Evolutionary conservation across 2,329 filamentous ascomycete species (phyloP), one percentile per base, ranked within the genome.

Genomic region (Claviceps humidiphila): DNA sequence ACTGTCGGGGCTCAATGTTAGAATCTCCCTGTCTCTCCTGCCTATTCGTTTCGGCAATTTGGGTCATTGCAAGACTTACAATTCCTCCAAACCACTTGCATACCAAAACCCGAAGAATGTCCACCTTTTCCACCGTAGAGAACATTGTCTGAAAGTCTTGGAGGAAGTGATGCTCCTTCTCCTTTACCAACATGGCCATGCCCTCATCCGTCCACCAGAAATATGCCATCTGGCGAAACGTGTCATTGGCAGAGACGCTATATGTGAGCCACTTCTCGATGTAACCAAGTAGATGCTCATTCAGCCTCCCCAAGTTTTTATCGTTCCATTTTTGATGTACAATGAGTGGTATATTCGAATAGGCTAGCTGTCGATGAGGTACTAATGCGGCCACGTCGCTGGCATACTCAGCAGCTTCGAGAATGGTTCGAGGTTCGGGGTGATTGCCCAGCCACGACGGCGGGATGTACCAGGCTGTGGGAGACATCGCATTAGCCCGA

Each of bases 271-370:
- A 61, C 46, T 53, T 53, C 51, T 61, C 58, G 22, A 61, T 51
- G 46, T 56, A 61, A 11, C 51, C 50, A 4, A 61, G 49, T 5
- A 60, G 40, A 8, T 56, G 46, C 24, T 52, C 41, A 22, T 59
- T 59, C 58, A 59, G 54, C 16, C 50, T 44, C 24, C 53, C 47
- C 37, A 58, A 24, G 5, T 54, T 49, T 44, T 58, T 53, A 1
- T 57, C 51, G 17, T 55, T 56, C 40, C 54, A 58, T 9, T 58
- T 61, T 37, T 61, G 59, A 46, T 61, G 59, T 17, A 60, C 54
- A 20, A 61, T 50, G 7, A 60, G 50, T 5, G 59, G 59, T n/a
- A 61, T 60, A n/a, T 57, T 59, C 46, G 59, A 60, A 49, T 54
- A 58, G 26, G 55, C 49, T 1, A 59, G 42, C 45, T 56, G 56